Base-by-base conservation (phyloP, 768 basidiomycete genomes). In the Collybia sp. region DNA sequence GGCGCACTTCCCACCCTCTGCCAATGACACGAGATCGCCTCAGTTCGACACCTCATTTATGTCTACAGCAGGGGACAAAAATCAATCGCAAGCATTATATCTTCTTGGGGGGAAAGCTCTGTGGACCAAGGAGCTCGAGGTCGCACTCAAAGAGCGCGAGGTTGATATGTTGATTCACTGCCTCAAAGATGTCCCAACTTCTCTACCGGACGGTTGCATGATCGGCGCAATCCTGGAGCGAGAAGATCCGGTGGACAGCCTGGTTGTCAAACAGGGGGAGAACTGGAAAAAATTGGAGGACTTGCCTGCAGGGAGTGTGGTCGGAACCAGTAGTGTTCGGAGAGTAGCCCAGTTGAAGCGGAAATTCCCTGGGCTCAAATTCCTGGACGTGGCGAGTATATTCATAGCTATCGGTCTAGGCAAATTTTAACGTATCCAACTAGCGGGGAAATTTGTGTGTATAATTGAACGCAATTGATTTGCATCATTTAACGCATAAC, bases 81-180 rank as follows among this genome's bases (percentile, higher is more conserved):
- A 96, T 58, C 91, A 94, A 65, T 81, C 85, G 1, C 85, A 91
- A 53, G 79, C 81, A 2, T 72, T 96, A 13, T 94, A 94, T 65
- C 73, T 93, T 8, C 69, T 96, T 12, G 93, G 93, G 33, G 92
- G 90, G n/a, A 92, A 91, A 61, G 77, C 88, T 0, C 66, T 97
- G 20, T 99, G 96, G 96, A 99, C 96, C 32, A 89, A 92, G 56
- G 95, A 97, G 56, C 82, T 99, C 44, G 96, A 99, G 61, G 86
- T 88, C 15, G 83, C 82, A 37, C 69, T 99, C 49, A 73, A 80
- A 45, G 74, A 83, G 36, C 68, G 75, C 25, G 69, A 74, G 11
- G 86, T 94, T 41, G 96, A 99, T 62, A 83, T 97, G 76, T 80
- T 99, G 56, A 83, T 98, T 15, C 95, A 99, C 67, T 83, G 78